phyloP scores from a whole-genome alignment of 805 yeast species.

The Candida andamanensis region DNA sequence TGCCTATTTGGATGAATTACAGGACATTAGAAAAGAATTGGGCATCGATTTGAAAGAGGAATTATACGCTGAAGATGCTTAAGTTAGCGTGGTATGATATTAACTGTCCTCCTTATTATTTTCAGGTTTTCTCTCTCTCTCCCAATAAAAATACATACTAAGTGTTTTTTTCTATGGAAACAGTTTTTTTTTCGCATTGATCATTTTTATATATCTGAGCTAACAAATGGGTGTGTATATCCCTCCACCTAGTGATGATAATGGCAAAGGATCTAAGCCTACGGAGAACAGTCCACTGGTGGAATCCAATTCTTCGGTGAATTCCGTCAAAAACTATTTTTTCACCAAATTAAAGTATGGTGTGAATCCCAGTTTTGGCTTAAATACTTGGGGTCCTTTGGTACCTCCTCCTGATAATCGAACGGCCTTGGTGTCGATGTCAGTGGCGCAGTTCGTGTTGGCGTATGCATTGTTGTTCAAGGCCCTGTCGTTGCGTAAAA shows the following conservation, averaged over 20 bases:
- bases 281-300: background rate
- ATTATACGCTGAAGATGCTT: slow-evolving; percentile 42
- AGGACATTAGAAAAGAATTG: slow-evolving; percentile 84
- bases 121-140: too few relatives aligned
- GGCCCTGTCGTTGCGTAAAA: slow-evolving; percentile 14
- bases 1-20: slow-evolving; percentile 93
- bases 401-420: slow-evolving; percentile 68
- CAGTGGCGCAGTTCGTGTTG: slow-evolving; percentile 48
- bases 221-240: slow-evolving; percentile 29
- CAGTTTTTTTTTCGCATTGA: too few relatives aligned
- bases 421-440: slow-evolving; percentile 47
- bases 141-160: too few relatives aligned
- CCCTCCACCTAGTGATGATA: slow-evolving; percentile 25
- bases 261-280: slow-evolving; percentile 4
- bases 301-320: background rate
- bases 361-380: slow-evolving; percentile 50
- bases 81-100: background rate
- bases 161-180: too few relatives aligned
- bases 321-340: background rate
- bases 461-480: slow-evolving; percentile 32
- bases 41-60: slow-evolving; percentile 93
- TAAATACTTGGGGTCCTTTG: slow-evolving; percentile 63
- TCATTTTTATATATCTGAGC: too few relatives aligned
- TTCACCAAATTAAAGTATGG: slow-evolving; percentile 1
- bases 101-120: background rate